Evolutionary conservation across 371 early-diverging fungal species (phyloP).

Genomic region (Rhizopus arrhizus): DNA sequence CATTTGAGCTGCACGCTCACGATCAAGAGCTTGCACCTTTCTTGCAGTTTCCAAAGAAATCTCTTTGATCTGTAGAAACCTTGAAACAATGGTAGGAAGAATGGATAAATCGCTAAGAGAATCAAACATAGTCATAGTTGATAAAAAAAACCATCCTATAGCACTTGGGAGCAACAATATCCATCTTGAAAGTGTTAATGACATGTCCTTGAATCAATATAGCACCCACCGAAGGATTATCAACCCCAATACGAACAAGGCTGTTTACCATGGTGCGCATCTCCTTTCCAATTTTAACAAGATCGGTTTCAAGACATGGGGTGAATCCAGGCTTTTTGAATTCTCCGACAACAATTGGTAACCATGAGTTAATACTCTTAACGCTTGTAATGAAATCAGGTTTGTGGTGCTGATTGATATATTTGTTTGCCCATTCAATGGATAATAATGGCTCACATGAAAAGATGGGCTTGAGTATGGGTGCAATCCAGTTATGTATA

Average conservation of each 20-base stretch:
- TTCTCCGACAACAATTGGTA: conserved; percentile 16
- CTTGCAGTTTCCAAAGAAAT: conserved; percentile 6
- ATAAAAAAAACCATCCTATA: conserved; percentile 11
- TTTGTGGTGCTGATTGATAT: too few species aligned
- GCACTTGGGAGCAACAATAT: conserved; percentile 8
- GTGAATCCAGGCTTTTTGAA: conserved; percentile 7
- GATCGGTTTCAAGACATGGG: conserved; percentile 16
- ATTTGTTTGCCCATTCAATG: too few species aligned
- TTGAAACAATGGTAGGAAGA: conserved; percentile 2
- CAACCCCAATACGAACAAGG: conserved; percentile 11
- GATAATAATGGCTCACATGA: conserved; percentile 1
- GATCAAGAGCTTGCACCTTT: too few species aligned
- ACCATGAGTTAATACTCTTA: too few species aligned
- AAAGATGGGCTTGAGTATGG: conserved; percentile 2
- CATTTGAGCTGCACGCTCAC: too few species aligned
- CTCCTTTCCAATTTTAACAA: conserved; percentile 27
- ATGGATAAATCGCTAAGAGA: not conserved
- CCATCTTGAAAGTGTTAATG: conserved; percentile 11
- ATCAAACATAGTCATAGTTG: conserved; percentile 6
- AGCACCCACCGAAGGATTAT: conserved; percentile 13
- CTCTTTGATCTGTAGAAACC: not conserved
- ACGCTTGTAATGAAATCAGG: too few species aligned
- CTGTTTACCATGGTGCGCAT: conserved; percentile 19
- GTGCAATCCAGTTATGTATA: not conserved
- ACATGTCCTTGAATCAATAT: conserved; percentile 6